These are phyloP conservation scores for Buxus sempervirens DNA, from an alignment of 164 flowering plant species.

Conservation along the genomic window DNA sequence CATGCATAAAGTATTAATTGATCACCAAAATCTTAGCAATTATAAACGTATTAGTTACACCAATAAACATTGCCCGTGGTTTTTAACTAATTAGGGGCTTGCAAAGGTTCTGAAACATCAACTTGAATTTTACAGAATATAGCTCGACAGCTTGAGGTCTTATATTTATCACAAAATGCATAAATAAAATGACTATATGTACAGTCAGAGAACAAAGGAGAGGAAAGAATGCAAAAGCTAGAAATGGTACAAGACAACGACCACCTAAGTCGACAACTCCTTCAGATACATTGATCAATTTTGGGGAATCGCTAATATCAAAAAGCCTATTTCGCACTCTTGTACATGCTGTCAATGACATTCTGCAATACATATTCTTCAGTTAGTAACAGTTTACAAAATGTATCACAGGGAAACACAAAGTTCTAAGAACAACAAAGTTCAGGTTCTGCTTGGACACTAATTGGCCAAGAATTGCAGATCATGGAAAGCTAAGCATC, in stretches of 20 bases:
- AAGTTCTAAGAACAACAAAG: not conserved
- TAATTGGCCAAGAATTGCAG: not conserved
- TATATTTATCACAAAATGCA: too few relatives aligned
- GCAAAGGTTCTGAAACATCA: too few relatives aligned
- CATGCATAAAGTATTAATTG: too few relatives aligned
- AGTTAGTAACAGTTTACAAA: not conserved
- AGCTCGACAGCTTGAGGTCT: too few relatives aligned
- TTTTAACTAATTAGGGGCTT: too few relatives aligned
- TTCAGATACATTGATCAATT: too few relatives aligned
- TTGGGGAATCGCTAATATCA: not conserved
- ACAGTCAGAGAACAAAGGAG: too few relatives aligned
- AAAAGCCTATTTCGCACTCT: constrained; percentile 32
- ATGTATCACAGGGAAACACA: not conserved
- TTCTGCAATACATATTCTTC: constrained; percentile 33
- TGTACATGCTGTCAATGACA: constrained; percentile 70
- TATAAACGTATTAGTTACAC: too few relatives aligned
- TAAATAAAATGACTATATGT: too few relatives aligned
- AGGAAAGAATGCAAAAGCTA: not conserved
- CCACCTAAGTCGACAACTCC: not conserved
- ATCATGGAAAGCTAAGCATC: not conserved
- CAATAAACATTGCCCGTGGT: too few relatives aligned
- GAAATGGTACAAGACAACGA: not conserved
- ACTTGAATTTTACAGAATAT: too few relatives aligned
- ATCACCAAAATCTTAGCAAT: too few relatives aligned
- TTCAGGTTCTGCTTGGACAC: not conserved